A percentile compares a stretch with the other conserved stretches of the same genome.
Conservation (phyloP, 1,139 yeast genomes). For the Magnusiomyces sp. region DNA sequence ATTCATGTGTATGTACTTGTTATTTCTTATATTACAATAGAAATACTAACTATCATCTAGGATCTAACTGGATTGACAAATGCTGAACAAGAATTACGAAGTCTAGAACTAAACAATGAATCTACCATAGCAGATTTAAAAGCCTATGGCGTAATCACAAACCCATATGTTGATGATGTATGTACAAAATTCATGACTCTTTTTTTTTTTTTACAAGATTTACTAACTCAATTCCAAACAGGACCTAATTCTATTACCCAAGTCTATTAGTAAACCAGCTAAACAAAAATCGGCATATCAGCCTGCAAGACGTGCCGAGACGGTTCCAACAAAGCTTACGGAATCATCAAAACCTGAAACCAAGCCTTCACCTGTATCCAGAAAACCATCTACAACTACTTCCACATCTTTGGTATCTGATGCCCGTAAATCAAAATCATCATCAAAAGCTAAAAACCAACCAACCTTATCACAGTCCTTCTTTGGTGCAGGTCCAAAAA, state of each 20-base stretch:
- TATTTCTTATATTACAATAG: neutral
- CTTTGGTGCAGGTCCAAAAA: neutral
- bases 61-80: conserved; percentile 9
- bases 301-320: conserved; percentile 1
- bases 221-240: neutral
- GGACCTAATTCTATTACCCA: neutral
- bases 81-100: conserved; percentile 5
- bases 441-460: neutral
- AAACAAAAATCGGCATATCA: neutral
- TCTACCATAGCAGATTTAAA: conserved; percentile 1
- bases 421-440: neutral
- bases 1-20: conserved; percentile 8
- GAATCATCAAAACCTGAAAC: neutral
- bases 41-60: conserved; percentile 1
- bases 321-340: conserved; percentile 1
- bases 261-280: neutral
- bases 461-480: conserved; percentile 1
- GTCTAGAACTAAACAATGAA: conserved; percentile 4
- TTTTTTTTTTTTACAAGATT: neutral
- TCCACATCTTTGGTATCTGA: neutral
- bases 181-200: conserved; percentile 1
- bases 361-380: neutral
- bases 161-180: conserved; percentile 12
- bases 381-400: neutral
- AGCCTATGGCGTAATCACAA: conserved; percentile 10